These are phyloP conservation scores for Furcasterigmium furcatum DNA, from an alignment of 2,329 filamentous ascomycete genomes.

Conservation along the genomic window DNA sequence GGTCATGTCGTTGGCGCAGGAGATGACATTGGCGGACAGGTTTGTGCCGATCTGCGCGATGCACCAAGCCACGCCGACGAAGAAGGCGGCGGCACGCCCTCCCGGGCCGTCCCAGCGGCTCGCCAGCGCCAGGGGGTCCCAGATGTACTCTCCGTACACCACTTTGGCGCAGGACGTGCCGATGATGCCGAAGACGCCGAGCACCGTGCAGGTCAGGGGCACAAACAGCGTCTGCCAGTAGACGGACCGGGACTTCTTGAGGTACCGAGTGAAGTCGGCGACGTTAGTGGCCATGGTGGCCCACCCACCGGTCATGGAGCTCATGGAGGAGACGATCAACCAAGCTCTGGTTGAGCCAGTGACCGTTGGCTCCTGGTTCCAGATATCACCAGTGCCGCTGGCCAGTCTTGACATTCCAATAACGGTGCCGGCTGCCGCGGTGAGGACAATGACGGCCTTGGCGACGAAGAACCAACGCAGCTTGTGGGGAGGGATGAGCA, in stretches of 20 bases:
- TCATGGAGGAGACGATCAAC: conserved; percentile 3
- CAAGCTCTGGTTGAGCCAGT: conserved; percentile 2
- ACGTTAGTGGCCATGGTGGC: conserved; percentile 11
- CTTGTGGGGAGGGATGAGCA: conserved; percentile 52
- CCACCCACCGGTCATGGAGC: conserved; percentile 5
- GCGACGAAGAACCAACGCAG: conserved; percentile 51
- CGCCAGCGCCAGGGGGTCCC: conserved; percentile 23
- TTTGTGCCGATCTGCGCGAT: conserved; percentile 50
- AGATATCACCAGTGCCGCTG: conserved; percentile 12
- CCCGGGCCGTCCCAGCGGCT: conserved; percentile 18
- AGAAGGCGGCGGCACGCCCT: conserved; percentile 26
- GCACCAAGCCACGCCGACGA: conserved; percentile 20
- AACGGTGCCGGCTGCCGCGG: no score
- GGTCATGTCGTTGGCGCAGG: conserved; percentile 50
- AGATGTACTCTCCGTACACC: conserved; percentile 18
- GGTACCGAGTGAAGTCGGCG: conserved; percentile 14
- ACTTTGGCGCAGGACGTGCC: conserved; percentile 18
- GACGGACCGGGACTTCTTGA: conserved; percentile 11
- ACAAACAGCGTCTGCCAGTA: conserved; percentile 11
- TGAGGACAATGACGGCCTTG: conserved; percentile 39
- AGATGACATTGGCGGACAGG: conserved; percentile 48
- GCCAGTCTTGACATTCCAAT: no score
- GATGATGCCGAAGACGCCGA: conserved; percentile 10
- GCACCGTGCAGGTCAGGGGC: no score
- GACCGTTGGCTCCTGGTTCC: conserved; percentile 6